Evolutionary conservation across 768 basidiomycete genomes (phyloP).

Genomic region (Leccinum barrowsii): DNA sequence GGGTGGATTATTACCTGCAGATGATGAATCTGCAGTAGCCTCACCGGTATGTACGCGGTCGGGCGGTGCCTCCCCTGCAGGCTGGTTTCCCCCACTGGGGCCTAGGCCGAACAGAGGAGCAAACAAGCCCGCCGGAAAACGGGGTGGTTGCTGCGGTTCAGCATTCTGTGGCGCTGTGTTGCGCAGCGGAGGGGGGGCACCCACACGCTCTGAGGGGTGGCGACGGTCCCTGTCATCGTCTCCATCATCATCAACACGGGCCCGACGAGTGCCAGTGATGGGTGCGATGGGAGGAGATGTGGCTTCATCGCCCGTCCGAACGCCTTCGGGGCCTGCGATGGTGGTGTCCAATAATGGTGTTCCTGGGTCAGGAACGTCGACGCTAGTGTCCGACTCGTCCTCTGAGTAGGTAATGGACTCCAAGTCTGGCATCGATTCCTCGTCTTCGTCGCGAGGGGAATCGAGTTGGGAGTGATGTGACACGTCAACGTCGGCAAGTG

Average conservation of each 20-base stretch:
- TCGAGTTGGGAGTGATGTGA: constrained; percentile 2
- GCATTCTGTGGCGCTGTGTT: constrained; percentile 23
- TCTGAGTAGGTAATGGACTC: constrained; percentile 38
- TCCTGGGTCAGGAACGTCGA: constrained; percentile 31
- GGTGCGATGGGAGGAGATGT: constrained; percentile 32
- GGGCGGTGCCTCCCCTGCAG: constrained; percentile 15
- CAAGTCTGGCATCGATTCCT: constrained; percentile 42
- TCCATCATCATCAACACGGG: constrained; percentile 58
- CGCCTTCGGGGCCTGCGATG: constrained; percentile 27
- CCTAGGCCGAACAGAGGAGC: constrained; percentile 25
- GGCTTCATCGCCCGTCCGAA: constrained; percentile 30
- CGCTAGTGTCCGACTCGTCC: constrained; percentile 31
- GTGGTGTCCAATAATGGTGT: constrained; percentile 12
- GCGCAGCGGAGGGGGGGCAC: constrained; percentile 26
- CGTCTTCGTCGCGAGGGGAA: constrained; percentile 26
- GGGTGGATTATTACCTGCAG: constrained; percentile 21
- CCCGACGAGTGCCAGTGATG: constrained; percentile 40
- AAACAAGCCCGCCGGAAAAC: constrained; percentile 20
- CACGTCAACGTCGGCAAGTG: constrained; percentile 5
- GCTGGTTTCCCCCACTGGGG: constrained; percentile 5
- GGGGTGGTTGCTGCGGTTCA: constrained; percentile 20
- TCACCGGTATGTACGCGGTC: constrained; percentile 30
- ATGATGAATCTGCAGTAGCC: constrained; percentile 16
- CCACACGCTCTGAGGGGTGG: constrained; percentile 58
- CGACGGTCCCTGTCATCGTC: constrained; percentile 60